Evolutionary conservation across 1,284 basidiomycete genomes (phyloP).

Genomic region (Pascua guehoae): DNA sequence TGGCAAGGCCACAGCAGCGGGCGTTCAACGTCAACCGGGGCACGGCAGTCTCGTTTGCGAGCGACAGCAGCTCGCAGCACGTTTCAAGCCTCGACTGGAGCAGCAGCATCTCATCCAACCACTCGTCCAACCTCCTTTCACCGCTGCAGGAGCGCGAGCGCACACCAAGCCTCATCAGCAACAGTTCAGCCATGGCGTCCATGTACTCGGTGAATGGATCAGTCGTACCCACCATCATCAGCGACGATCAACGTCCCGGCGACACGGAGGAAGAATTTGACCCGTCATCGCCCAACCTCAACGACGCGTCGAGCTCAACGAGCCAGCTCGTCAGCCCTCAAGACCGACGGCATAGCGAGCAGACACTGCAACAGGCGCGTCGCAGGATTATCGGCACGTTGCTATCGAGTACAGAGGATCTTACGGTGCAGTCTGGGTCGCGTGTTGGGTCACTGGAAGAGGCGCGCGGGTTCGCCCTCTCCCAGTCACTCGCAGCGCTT

Average conservation of each 20-base stretch:
- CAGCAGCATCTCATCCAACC: conserved; percentile 13
- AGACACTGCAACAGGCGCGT: conserved; percentile 39
- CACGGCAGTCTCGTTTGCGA: conserved; percentile 29
- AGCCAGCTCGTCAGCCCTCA: conserved; percentile 3
- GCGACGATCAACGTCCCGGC: conserved; percentile 25
- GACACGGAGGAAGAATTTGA: conserved; percentile 20
- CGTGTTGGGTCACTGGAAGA: conserved; percentile 16
- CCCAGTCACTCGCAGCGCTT: conserved; percentile 36
- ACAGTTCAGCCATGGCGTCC: conserved; percentile 33
- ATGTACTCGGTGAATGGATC: conserved; percentile 26
- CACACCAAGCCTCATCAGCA: conserved; percentile 41
- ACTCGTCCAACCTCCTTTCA: conserved; percentile 11
- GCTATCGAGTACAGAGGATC: conserved; percentile 28
- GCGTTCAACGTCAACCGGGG: conserved; percentile 6
- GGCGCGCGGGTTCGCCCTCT: conserved; percentile 27
- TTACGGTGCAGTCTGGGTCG: conserved; percentile 6
- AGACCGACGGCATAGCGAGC: conserved; percentile 32
- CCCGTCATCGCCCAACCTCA: conserved; percentile 1
- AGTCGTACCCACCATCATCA: conserved; percentile 26
- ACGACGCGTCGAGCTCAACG: neutral
- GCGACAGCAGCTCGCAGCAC: conserved; percentile 9
- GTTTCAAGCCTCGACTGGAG: conserved; percentile 11
- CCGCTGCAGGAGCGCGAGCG: conserved; percentile 33
- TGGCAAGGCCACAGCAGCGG: conserved; percentile 21
- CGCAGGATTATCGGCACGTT: conserved; percentile 40